Conservation (phyloP, 2,329 filamentous ascomycete genomes). For the Thyridium curvatum region DNA sequence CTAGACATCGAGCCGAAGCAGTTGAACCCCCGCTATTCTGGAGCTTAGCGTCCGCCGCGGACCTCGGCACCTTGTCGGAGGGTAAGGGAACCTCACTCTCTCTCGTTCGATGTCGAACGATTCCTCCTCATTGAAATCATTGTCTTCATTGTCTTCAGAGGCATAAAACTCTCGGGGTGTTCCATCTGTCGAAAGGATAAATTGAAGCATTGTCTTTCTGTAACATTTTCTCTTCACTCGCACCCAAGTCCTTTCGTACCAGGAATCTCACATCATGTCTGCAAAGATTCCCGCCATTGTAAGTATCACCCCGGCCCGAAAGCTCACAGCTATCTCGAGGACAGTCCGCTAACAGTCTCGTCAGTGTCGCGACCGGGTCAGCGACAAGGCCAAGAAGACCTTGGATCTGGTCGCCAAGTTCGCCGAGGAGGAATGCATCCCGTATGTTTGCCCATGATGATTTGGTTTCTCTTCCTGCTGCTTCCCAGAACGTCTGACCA, state of each 20-base stretch:
- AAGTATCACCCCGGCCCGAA: conserved; percentile 11
- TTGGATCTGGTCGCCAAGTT: conserved; percentile 90
- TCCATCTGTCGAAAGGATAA: too few relatives aligned
- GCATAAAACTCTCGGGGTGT: background rate
- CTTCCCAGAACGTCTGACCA: too few relatives aligned
- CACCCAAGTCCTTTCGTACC: too few relatives aligned
- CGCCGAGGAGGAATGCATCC: conserved; percentile 91
- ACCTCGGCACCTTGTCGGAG: too few relatives aligned
- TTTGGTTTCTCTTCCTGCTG: too few relatives aligned
- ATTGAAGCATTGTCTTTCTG: too few relatives aligned
- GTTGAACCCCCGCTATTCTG: too few relatives aligned
- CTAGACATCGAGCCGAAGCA: too few relatives aligned
- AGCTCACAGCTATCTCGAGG: conserved; percentile 5
- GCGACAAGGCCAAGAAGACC: conserved; percentile 76
- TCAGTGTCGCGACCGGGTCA: conserved; percentile 51
- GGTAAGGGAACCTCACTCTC: too few relatives aligned
- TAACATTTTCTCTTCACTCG: too few relatives aligned
- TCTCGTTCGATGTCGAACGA: too few relatives aligned
- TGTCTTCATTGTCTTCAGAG: background rate
- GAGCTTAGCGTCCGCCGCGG: too few relatives aligned
- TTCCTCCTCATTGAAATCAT: background rate
- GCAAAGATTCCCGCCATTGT: conserved; percentile 40
- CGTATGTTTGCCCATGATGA: conserved; percentile 40
- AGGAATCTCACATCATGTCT: conserved; percentile 38
- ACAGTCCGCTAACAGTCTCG: background rate